Percentiles rank a stretch among this genome's conserved stretches.
Conservation (phyloP, 2,329 filamentous ascomycete genomes). For the Nakataea oryzae region DNA sequence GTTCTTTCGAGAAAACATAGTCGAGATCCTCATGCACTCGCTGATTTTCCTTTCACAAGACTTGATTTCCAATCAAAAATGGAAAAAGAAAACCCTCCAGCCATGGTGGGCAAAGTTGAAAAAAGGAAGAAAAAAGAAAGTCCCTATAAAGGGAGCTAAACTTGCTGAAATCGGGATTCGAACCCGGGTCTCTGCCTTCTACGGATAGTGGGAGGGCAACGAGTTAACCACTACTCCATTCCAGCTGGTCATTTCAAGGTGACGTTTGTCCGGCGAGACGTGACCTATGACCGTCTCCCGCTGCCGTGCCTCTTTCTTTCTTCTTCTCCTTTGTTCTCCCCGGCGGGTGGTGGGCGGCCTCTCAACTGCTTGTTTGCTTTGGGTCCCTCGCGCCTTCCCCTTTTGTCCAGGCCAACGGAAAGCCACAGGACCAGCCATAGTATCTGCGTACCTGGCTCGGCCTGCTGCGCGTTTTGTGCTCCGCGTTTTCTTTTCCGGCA, state of each 20-base stretch:
- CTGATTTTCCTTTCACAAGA: no score
- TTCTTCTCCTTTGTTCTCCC: neutral
- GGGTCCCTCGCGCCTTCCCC: neutral
- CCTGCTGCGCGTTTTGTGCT: neutral
- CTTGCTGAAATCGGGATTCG: slow-evolving; percentile 4
- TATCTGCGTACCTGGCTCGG: neutral
- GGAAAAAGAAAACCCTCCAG: no score
- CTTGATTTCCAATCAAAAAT: no score
- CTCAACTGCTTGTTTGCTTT: neutral
- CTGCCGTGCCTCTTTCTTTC: neutral
- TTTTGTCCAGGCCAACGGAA: neutral
- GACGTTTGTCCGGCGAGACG: neutral
- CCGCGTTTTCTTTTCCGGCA: neutral
- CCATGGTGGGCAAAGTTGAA: no score
- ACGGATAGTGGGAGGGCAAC: slow-evolving; percentile 1
- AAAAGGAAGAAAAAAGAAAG: no score
- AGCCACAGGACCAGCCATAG: neutral
- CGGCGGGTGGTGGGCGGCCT: neutral
- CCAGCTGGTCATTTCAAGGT: neutral
- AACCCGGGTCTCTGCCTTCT: slow-evolving; percentile 4
- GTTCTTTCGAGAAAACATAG: no score
- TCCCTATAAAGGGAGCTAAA: neutral
- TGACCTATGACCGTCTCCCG: neutral
- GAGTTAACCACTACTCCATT: slow-evolving; percentile 6
- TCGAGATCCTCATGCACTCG: no score